Evolutionary conservation across 2,329 filamentous ascomycete species (phyloP), one percentile per base, ranked within the genome.

Genomic region (Clarireedia paspali): DNA sequence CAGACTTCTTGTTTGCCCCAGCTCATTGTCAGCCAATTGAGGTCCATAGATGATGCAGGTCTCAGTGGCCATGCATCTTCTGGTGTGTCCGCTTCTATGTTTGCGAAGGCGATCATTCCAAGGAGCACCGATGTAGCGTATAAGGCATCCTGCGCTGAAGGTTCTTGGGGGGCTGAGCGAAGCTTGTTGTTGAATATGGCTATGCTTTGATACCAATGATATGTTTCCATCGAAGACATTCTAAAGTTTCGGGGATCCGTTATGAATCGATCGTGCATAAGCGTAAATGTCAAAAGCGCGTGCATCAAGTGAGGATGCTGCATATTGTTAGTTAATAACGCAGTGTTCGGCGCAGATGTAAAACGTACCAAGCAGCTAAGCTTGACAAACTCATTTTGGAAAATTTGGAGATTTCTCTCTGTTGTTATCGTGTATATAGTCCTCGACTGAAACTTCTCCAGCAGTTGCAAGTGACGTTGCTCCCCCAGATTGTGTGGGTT

Each of bases 11-110:
- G 74, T 67, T 85, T 85, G 0, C 79, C 79, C 12, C 79, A 74
- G 56, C 72, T 75, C 65, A 85, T 74, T 50, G 72, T 77, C 2
- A 85, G 64, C 83, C 82, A 87, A 62, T 79, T 73, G 1, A 85
- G 70, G 59, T 84, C 79, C 0, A 68, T 63, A 0, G 70, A 57
- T 0, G 70, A 70, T 0, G 71, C 65, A 2, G 68, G 59, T 39
- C 72, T 76, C 1, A 86, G 68, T 0, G 83, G 83, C 82, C 82
- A 87, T 2, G 77, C 72, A 54, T 78, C 66, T 50, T 75, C 67
- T 0, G 78, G 70, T 0, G 70, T 68, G 0, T 63, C 57, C 0
- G 71, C 69, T 34, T 78, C 74, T 23, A 78, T 65, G 24, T 72
- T 72, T 36, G 73, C 73, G 57, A 79, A 75, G 7, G 74, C 68